Evolutionary conservation across 768 basidiomycete species (phyloP).

Genomic region (Psilocybe azurescens): DNA sequence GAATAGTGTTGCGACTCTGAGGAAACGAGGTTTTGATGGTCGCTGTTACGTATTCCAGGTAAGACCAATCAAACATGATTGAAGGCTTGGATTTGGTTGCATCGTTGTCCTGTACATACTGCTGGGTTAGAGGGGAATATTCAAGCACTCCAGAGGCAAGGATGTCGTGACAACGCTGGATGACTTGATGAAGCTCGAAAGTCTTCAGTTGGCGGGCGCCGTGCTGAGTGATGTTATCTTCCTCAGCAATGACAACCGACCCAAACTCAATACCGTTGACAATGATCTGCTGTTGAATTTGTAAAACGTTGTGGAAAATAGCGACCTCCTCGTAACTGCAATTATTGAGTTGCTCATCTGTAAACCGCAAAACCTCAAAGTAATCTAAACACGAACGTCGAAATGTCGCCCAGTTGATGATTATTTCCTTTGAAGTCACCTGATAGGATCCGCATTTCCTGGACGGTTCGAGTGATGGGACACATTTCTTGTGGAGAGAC

Average conservation of each 20-base stretch:
- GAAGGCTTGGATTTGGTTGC: constrained; percentile 44
- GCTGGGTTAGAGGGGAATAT: constrained; percentile 51
- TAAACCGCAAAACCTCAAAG: constrained; percentile 51
- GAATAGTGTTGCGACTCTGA: constrained; percentile 22
- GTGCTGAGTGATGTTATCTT: constrained; percentile 32
- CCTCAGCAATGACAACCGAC: constrained; percentile 59
- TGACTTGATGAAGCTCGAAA: constrained; percentile 65
- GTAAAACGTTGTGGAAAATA: constrained; percentile 61
- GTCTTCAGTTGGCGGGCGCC: constrained; percentile 43
- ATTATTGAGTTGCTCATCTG: constrained; percentile 49
- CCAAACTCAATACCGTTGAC: constrained; percentile 69
- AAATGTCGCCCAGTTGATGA: constrained; percentile 56
- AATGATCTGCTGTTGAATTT: constrained; percentile 71
- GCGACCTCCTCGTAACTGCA: constrained; percentile 73
- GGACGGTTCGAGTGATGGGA: constrained; percentile 26
- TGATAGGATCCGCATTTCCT: constrained; percentile 43
- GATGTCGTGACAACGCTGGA: constrained; percentile 55
- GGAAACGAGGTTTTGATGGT: constrained; percentile 53
- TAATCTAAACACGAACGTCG: constrained; percentile 60
- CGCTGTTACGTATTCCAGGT: constrained; percentile 64
- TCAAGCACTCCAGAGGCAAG: constrained; percentile 47
- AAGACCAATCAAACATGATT: constrained; percentile 73
- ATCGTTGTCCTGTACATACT: constrained; percentile 59
- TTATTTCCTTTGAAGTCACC: constrained; percentile 51
- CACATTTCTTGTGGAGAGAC: constrained; percentile 64